Evolutionary conservation across 192 early-diverging fungal species (phyloP), one percentile per base, ranked within the genome.

Genomic region (Coemansia aciculifera): DNA sequence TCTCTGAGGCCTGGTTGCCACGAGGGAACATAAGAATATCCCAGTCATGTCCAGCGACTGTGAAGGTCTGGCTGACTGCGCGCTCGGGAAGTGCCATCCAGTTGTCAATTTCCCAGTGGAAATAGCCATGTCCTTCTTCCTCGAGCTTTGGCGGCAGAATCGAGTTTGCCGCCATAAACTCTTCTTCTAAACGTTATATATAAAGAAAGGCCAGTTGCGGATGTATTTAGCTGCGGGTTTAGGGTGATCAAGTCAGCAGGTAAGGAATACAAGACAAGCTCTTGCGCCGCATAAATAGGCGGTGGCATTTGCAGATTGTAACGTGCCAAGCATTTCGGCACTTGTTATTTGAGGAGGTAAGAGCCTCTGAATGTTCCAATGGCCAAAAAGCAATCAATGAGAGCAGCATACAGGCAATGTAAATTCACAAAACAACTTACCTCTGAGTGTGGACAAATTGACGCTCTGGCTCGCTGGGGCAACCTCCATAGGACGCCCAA

Each of bases 1-100:
- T 79, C 37, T 97, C 92, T 0, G 38, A 52, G 24, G 69, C 79
- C 37, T 87, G 85, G 84, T 97, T 98, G 34, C 97, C 97, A 34
- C 80, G 86, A 32, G 95, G 94, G 74, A 98, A 99, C 27, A 97
- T 71, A 1, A 98, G 83, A 10, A 99, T 83, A 64, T 89, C 83
- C 97, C 97, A 84, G 48, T 84, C 66, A 66, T 68, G 71, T 29
- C 81, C 81, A 5, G 65, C 75, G 12, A 71, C 62, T 10, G 76
- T 72, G 40, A 84, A 84, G 36, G 67, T 73, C 29, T 60, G 60
- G 70, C 78, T 72, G 57, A 63, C 54, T n/a, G 38, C 59, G 39
- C 73, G 68, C 38, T 71, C 78, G 3, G 64, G 68, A 5, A 73
- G 77, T 56, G 60, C 64, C 40, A 64, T 66, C 71, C 71, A 79